Percentiles rank a stretch among this genome's conserved stretches.
Conservation (phyloP, 306 rosid genomes). For the Comarum palustre region DNA sequence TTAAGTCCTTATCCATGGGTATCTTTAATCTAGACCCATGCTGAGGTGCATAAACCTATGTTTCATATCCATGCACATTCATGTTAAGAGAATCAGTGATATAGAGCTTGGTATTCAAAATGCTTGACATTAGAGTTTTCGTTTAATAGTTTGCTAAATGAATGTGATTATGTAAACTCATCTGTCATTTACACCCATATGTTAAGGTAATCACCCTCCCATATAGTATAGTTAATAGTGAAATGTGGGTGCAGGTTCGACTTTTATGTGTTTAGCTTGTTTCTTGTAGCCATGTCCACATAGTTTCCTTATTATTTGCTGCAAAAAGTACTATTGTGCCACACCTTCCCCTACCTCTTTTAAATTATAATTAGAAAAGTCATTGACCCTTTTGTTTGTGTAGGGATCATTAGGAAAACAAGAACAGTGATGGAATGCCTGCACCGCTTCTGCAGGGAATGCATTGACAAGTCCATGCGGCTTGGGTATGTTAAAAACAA, state of each 20-base stretch:
- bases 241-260: neutral
- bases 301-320: neutral
- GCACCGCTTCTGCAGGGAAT: slow-evolving; percentile 86
- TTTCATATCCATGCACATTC: neutral
- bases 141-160: neutral
- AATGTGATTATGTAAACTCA: neutral
- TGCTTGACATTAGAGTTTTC: neutral
- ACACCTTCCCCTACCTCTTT: neutral
- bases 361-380: neutral
- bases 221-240: slow-evolving; percentile 1
- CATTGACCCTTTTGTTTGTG: slow-evolving; percentile 22
- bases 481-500: slow-evolving; percentile 47
- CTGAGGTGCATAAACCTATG: neutral
- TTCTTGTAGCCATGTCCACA: neutral
- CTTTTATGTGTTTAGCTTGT: neutral
- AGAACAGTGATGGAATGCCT: slow-evolving; percentile 84
- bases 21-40: neutral
- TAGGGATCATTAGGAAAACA: slow-evolving; percentile 81
- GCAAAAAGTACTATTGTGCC: neutral
- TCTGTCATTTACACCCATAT: neutral
- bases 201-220: neutral
- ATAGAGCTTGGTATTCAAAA: neutral
- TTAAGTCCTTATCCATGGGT: neutral
- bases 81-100: neutral
- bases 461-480: slow-evolving; percentile 91